Evolutionary conservation across 176 grass and related monocot genomes (phyloP), one percentile per base, ranked within the genome.

Genomic region (Aechmea fasciata): DNA sequence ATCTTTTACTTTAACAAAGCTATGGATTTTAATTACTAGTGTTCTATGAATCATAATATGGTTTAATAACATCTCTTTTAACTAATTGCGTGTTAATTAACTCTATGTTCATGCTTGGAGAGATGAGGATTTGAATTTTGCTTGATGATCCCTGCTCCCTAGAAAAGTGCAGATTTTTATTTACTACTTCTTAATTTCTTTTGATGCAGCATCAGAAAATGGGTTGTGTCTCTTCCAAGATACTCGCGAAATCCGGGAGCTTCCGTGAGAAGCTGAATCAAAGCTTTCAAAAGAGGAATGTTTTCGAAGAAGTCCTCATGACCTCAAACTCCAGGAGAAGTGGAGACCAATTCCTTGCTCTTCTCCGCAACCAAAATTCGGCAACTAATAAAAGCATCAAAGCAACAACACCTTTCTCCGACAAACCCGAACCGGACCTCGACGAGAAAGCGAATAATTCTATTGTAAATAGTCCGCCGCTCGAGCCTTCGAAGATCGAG

Each of bases 221-320:
- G 89, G 93, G 93, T 55, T 97, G 93, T 22, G 70, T 90, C 15
- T 85, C 86, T 55, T 92, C 93, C 52, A 93, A 90, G 73, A 59
- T 75, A 20, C 55, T 82, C n/a, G 71, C 17, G 66, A 90, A 83
- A 75, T 82, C 94, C 2, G 94, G 87, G 74, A 93, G 87, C 76
- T 79, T 79, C 2, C 78, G 75, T n/a, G 84, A 87, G 66, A 83
- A 85, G 52, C 50, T 71, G 29, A 82, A 51, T 41, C 81, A 79
- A 26, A 73, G 79, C n/a, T 68, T 92, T 73, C 77, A 83, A 61
- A 73, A 67, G 70, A 96, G 73, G 65, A 85, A 48, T 79, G 75
- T 79, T 14, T 79, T 87, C n/a, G 81, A 92, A 79, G 94, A 92
- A 49, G 73, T 85, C 55, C 76, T 90, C 68, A 63, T n/a, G n/a